Conservation (phyloP, 805 yeast species). For the Candida piceae region DNA sequence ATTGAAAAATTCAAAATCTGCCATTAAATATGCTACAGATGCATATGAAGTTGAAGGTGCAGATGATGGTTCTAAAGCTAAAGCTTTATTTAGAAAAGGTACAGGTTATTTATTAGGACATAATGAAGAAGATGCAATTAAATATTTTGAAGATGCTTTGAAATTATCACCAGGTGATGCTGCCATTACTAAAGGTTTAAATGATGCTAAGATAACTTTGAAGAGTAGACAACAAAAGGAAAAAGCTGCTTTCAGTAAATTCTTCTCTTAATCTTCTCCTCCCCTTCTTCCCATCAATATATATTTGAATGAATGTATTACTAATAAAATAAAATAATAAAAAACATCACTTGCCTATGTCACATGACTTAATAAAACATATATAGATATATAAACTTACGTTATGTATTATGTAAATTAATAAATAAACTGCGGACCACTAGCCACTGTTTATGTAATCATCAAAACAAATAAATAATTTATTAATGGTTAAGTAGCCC, state of each 20-base stretch:
- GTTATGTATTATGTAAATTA: no score
- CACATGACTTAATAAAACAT: no score
- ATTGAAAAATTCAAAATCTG: slow-evolving; percentile 47
- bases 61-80: slow-evolving; percentile 67
- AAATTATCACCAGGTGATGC: slow-evolving; percentile 63
- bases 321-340: no score
- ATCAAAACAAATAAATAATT: not conserved
- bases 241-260: slow-evolving; percentile 68
- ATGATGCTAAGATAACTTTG: slow-evolving; percentile 48
- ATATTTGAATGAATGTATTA: no score
- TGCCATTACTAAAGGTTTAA: slow-evolving; percentile 61
- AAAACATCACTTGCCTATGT: no score
- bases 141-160: slow-evolving; percentile 61
- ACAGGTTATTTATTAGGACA: slow-evolving; percentile 58
- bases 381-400: no score
- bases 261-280: slow-evolving; percentile 49
- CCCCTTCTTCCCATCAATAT: no score
- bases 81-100: slow-evolving; percentile 86
- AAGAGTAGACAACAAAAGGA: slow-evolving; percentile 59
- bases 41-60: slow-evolving; percentile 59
- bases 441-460: no score
- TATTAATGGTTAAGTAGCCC: slow-evolving; percentile 2
- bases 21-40: slow-evolving; percentile 54
- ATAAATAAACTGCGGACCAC: no score
- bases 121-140: slow-evolving; percentile 66